A percentile compares a stretch with the other conserved stretches of the same genome.
These are phyloP conservation scores for Raphanus raphanistrum DNA, from an alignment of 345 rosid species.

Conservation along the genomic window DNA sequence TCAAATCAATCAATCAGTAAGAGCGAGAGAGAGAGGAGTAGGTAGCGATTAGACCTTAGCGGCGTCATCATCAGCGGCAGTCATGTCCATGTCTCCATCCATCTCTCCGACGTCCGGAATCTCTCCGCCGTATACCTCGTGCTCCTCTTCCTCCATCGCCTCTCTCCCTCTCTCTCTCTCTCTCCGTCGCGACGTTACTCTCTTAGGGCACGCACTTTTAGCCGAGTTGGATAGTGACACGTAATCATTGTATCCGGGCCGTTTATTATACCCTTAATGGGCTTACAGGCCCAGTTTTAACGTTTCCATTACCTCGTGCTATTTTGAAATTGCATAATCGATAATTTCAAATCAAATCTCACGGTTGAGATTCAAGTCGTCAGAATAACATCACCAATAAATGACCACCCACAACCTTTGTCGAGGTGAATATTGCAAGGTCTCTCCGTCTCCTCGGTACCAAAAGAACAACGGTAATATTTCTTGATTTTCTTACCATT, in stretches of 20 bases:
- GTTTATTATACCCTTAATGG: neutral
- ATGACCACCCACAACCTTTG: no score
- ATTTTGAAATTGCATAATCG: neutral
- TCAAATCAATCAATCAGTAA: constrained; percentile 1
- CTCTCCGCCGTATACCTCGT: constrained; percentile 95
- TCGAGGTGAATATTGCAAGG: no score
- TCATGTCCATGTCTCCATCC: constrained; percentile 86
- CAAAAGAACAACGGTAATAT: no score
- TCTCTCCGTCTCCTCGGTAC: no score
- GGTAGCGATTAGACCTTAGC: constrained; percentile 52
- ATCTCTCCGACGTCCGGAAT: constrained; percentile 77
- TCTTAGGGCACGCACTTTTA: constrained; percentile 23
- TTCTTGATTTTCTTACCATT: no score
- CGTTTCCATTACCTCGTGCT: neutral
- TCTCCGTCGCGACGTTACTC: constrained; percentile 31
- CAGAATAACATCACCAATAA: no score
- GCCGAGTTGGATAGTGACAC: constrained; percentile 25
- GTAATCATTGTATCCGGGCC: constrained; percentile 1
- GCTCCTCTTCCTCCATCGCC: constrained; percentile 88
- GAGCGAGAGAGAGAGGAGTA: neutral
- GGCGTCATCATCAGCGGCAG: constrained; percentile 75
- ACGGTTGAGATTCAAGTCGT: no score
- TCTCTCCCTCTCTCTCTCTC: constrained; percentile 15
- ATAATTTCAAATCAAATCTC: no score
- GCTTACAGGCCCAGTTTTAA: neutral